phyloP scores from a whole-genome alignment of 2,329 filamentous ascomycete genomes.

The Plectosphaerella plurivora region DNA sequence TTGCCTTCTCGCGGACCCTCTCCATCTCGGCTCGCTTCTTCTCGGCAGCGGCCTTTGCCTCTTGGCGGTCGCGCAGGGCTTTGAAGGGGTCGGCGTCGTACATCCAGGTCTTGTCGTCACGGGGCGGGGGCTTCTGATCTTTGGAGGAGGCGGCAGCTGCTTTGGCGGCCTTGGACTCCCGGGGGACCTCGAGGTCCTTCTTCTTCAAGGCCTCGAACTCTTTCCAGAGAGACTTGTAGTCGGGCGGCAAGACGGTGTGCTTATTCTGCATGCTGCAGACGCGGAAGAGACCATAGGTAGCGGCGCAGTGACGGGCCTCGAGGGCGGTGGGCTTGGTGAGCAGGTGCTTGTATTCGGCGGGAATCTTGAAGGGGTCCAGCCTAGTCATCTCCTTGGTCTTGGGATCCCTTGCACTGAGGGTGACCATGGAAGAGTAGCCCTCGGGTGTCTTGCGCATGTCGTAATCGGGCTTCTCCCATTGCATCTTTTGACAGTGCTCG shows the following conservation, averaged over 20 bases:
- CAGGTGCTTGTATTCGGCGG: constrained; percentile 69
- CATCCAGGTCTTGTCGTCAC: constrained; percentile 73
- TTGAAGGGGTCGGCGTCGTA: constrained; percentile 95
- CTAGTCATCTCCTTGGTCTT: constrained; percentile 77
- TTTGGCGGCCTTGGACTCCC: constrained; percentile 42
- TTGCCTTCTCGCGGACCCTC: constrained; percentile 63
- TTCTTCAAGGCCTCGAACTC: constrained; percentile 80
- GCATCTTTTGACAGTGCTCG: constrained; percentile 93
- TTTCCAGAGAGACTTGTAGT: constrained; percentile 88
- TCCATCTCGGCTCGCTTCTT: constrained; percentile 75
- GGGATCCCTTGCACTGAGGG: constrained; percentile 67
- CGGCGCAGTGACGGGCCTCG: constrained; percentile 90
- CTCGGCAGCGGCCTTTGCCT: constrained; percentile 68
- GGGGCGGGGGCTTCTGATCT: constrained; percentile 52
- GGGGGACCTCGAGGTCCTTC: constrained; percentile 58
- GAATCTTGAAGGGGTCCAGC: constrained; percentile 79
- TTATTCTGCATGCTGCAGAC: constrained; percentile 95
- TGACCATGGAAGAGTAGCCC: constrained; percentile 76
- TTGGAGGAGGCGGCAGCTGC: constrained; percentile 22
- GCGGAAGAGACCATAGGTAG: constrained; percentile 84
- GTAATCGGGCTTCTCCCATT: constrained; percentile 93
- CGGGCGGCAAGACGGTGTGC: constrained; percentile 88
- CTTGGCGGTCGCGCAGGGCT: constrained; percentile 72
- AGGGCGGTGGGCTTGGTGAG: constrained; percentile 74
- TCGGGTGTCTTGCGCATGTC: constrained; percentile 70